Evolutionary conservation across 2,329 filamentous ascomycete species (phyloP).

Genomic region (Xylariaceae sp.): DNA sequence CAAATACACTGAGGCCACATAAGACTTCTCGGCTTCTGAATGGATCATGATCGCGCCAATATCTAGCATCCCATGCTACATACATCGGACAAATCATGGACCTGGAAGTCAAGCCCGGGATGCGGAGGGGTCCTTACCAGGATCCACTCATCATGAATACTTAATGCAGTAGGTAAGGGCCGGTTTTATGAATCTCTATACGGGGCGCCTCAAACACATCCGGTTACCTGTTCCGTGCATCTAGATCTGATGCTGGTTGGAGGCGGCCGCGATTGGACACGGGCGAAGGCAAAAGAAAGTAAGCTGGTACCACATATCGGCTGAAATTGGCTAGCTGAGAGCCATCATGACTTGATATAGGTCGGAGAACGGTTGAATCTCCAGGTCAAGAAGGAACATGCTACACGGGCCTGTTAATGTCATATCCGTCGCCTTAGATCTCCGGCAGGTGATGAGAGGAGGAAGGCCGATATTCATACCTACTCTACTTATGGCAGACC

Average conservation of each 20-base stretch:
- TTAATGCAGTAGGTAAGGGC: background rate
- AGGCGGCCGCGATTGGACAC: background rate
- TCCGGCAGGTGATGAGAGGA: slow-evolving; percentile 35
- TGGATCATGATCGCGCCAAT: slow-evolving; percentile 31
- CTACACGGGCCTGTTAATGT: slow-evolving; percentile 23
- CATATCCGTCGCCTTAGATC: slow-evolving; percentile 37
- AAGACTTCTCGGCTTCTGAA: slow-evolving; percentile 23
- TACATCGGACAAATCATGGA: slow-evolving; percentile 45
- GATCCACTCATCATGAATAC: slow-evolving; percentile 13
- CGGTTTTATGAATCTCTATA: slow-evolving; percentile 1
- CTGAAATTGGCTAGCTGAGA: background rate
- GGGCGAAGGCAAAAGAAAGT: background rate
- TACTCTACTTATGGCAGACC: slow-evolving; percentile 42
- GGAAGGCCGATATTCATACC: slow-evolving; percentile 40
- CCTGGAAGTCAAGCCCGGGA: slow-evolving; percentile 36
- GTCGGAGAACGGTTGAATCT: background rate
- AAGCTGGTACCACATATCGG: background rate
- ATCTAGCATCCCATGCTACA: slow-evolving; percentile 30
- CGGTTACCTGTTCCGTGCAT: slow-evolving; percentile 41
- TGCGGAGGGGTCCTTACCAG: slow-evolving; percentile 42
- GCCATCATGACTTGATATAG: background rate
- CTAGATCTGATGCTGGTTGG: slow-evolving; percentile 39
- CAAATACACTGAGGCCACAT: slow-evolving; percentile 22
- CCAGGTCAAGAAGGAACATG: slow-evolving; percentile 30
- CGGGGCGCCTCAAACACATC: slow-evolving; percentile 34